Evolutionary conservation across 345 rosid genomes (phyloP).

Genomic region (Kernera saxatilis): DNA sequence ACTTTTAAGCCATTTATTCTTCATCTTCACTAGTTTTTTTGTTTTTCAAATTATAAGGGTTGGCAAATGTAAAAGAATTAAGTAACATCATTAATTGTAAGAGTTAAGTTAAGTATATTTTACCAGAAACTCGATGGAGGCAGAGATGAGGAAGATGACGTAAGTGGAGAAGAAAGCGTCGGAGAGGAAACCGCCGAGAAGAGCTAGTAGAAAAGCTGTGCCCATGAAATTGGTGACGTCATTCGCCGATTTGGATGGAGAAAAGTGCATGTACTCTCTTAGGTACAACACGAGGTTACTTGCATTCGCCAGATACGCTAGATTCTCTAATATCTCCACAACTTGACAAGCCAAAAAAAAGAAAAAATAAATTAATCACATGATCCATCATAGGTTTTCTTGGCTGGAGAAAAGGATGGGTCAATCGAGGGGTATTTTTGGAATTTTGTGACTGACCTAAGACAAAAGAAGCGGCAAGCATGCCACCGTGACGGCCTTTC

Average conservation of each 20-base stretch:
- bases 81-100: neutral
- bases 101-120: neutral
- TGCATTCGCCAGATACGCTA: constrained; percentile 75
- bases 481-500: constrained; percentile 67
- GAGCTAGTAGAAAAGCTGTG: constrained; percentile 73
- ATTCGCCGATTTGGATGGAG: constrained; percentile 66
- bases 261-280: constrained; percentile 56
- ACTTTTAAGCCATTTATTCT: neutral
- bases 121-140: constrained; percentile 64
- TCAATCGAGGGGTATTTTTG: neutral
- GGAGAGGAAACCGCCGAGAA: constrained; percentile 78
- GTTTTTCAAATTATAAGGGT: neutral
- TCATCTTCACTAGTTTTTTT: no score
- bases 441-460: constrained; percentile 38
- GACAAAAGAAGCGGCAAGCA: constrained; percentile 64
- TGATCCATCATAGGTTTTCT: neutral
- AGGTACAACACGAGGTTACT: constrained; percentile 73
- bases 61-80: neutral
- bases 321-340: constrained; percentile 85
- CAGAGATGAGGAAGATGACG: constrained; percentile 58
- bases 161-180: constrained; percentile 67
- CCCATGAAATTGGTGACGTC: constrained; percentile 85
- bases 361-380: neutral
- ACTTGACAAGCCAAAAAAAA: constrained; percentile 27
- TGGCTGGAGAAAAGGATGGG: neutral